phyloP scores from a whole-genome alignment of 139 green algal genomes.

The Micractinium conductrix region DNA sequence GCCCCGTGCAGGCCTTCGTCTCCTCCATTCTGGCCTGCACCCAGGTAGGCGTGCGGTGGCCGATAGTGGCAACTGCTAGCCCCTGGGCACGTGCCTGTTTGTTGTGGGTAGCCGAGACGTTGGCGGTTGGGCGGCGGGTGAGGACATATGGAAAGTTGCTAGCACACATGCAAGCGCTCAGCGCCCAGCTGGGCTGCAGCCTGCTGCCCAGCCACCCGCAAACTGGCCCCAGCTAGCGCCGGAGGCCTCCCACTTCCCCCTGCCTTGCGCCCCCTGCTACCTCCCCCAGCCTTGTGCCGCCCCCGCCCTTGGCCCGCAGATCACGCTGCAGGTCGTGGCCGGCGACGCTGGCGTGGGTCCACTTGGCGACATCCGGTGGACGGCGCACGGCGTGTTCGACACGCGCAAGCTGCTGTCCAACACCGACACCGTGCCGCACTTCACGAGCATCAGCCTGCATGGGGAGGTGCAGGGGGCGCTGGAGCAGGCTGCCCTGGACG shows the following conservation, averaged over 20 bases:
- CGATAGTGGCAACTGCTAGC: no score
- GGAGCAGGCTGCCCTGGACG: neutral
- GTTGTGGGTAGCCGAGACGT: no score
- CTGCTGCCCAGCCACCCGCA: no score
- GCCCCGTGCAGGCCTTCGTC: neutral
- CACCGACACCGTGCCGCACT: neutral
- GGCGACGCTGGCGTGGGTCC: neutral
- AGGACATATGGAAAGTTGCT: neutral
- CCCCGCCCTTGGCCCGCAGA: no score
- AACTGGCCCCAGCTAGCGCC: no score
- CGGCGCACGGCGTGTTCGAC: constrained; percentile 5
- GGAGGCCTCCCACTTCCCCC: no score
- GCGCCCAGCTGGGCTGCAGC: no score
- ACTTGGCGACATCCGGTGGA: neutral
- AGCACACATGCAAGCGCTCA: no score
- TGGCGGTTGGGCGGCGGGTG: no score
- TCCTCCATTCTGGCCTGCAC: constrained; percentile 12
- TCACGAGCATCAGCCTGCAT: neutral
- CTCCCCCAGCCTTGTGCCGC: no score
- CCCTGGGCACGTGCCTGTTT: no score
- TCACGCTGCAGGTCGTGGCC: constrained; percentile 4
- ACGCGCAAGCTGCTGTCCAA: neutral
- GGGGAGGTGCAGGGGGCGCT: neutral
- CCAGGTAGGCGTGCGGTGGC: constrained; percentile 4
- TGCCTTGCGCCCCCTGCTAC: no score